Percentiles rank a stretch among this genome's conserved stretches.
phyloP scores from a whole-genome alignment of 306 rosid genomes.

The Myrica gale region DNA sequence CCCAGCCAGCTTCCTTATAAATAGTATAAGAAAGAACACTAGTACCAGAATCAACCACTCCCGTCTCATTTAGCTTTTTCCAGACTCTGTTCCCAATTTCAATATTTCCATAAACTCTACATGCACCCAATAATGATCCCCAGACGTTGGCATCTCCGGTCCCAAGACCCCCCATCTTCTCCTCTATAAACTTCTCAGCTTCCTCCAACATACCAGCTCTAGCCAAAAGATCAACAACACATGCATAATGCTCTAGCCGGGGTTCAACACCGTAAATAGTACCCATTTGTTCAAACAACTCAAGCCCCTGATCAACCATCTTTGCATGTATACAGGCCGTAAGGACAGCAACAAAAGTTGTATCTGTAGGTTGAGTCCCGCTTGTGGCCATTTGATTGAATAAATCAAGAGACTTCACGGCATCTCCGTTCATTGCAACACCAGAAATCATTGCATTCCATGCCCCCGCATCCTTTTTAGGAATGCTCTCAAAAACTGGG shows the following conservation, averaged over 20 bases:
- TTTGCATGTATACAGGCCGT: slow-evolving; percentile 46
- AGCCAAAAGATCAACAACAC: slow-evolving; percentile 50
- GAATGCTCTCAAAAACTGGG: slow-evolving; percentile 34
- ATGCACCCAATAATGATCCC: slow-evolving; percentile 77
- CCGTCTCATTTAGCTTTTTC: slow-evolving; percentile 62
- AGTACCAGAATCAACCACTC: slow-evolving; percentile 58
- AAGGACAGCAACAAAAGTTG: slow-evolving; percentile 46
- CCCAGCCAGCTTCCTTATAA: slow-evolving; percentile 72
- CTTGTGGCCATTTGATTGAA: slow-evolving; percentile 34
- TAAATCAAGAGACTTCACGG: slow-evolving; percentile 40
- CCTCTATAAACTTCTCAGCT: slow-evolving; percentile 68
- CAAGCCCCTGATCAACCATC: slow-evolving; percentile 44
- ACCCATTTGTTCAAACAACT: slow-evolving; percentile 42
- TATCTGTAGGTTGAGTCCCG: slow-evolving; percentile 34
- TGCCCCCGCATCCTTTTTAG: slow-evolving; percentile 33
- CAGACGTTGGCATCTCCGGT: slow-evolving; percentile 63
- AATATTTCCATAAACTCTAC: slow-evolving; percentile 63
- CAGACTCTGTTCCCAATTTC: slow-evolving; percentile 57
- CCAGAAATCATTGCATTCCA: slow-evolving; percentile 53
- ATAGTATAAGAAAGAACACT: slow-evolving; percentile 71
- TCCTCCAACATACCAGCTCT: slow-evolving; percentile 53
- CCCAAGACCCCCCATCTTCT: slow-evolving; percentile 68
- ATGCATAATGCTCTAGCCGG: slow-evolving; percentile 38
- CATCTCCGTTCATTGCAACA: slow-evolving; percentile 44
- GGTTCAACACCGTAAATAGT: slow-evolving; percentile 32